Base-by-base conservation (phyloP, 768 basidiomycete species). In the Chalciporus sphaerocephalus region DNA sequence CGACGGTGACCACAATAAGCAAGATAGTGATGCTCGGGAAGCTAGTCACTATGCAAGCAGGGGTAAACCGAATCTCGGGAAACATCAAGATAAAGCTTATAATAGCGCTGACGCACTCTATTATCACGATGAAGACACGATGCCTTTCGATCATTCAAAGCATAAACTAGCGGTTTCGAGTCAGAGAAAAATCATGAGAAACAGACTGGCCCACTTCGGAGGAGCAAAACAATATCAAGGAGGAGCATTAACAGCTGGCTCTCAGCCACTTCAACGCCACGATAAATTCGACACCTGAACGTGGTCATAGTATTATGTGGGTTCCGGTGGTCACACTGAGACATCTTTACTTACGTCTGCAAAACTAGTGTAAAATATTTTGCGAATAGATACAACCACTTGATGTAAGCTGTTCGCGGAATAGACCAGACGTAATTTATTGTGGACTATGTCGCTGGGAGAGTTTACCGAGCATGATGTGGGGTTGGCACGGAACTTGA, bases 371-470 rank as follows among this genome's bases (percentile, higher is more conserved):
- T 48, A 28, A 51, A 42, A 20, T 57, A 64, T 42, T 47, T 64
- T 2, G 45, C 47, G 37, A 61, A 51, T 15, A 64, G 18, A 40
- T 55, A 63, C 16, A 64, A 5, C 62, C 59, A 64, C 30, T 64
- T 64, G 38, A 57, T 23, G 21, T 38, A 33, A 1, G 57, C 50
- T 6, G 6, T 44, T 5, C 5, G 5, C 3, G 62, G 34, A n/a
- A n/a, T n/a, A n/a, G n/a, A n/a, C n/a, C n/a, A n/a, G 13, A 12
- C 27, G 27, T 11, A 27, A 4, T 10, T 9, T 11, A 12, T 27
- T 12, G 27, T 11, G 10, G 27, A 27, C 27, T 11, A 27, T 27
- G 4, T 10, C 27, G 13, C 2, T n/a, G n/a, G n/a, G 27, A 11
- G 27, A 27, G 27, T 12, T 27, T 10, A 12, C 9, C 9, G 27